phyloP scores from a whole-genome alignment of 1,139 yeast genomes.

The Pneumocystis oryctolagi region DNA sequence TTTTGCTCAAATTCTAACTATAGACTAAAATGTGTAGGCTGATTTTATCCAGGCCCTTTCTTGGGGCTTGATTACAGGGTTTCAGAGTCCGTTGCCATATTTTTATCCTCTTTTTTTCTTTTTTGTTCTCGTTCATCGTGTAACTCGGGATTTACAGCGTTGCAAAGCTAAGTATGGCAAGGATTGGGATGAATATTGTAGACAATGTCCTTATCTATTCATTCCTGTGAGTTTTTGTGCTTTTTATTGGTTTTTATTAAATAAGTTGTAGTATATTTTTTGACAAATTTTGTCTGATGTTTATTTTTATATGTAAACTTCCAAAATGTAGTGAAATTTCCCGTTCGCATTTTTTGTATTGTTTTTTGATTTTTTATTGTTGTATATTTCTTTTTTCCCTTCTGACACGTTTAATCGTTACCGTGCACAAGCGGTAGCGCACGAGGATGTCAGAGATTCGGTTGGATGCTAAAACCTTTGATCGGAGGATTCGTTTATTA shows the following conservation, averaged over 20 bases:
- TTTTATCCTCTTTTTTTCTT: conserved; percentile 87
- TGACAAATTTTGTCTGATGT: neutral
- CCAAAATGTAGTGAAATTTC: neutral
- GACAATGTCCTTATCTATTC: conserved; percentile 81
- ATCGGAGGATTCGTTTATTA: conserved; percentile 4
- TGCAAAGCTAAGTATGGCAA: conserved; percentile 78
- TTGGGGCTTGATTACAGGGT: conserved; percentile 89
- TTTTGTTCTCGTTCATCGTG: conserved; percentile 74
- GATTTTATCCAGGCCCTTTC: conserved; percentile 76
- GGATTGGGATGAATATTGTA: conserved; percentile 78
- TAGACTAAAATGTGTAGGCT: conserved; percentile 21
- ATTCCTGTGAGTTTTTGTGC: conserved; percentile 37
- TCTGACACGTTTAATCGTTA: neutral
- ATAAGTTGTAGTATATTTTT: neutral
- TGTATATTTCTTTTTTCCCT: neutral
- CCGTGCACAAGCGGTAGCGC: neutral
- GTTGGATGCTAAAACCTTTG: conserved; percentile 5
- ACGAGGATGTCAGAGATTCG: conserved; percentile 7
- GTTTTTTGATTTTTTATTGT: neutral
- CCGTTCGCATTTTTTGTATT: neutral
- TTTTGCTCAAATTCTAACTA: neutral
- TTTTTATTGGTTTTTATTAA: neutral
- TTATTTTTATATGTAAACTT: neutral
- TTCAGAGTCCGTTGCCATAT: conserved; percentile 81
- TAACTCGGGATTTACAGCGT: conserved; percentile 69